A percentile compares a stretch with the other conserved stretches of the same genome.
Conservation (phyloP, 2,329 filamentous ascomycete genomes). For the Aspergillus ochraceus region DNA sequence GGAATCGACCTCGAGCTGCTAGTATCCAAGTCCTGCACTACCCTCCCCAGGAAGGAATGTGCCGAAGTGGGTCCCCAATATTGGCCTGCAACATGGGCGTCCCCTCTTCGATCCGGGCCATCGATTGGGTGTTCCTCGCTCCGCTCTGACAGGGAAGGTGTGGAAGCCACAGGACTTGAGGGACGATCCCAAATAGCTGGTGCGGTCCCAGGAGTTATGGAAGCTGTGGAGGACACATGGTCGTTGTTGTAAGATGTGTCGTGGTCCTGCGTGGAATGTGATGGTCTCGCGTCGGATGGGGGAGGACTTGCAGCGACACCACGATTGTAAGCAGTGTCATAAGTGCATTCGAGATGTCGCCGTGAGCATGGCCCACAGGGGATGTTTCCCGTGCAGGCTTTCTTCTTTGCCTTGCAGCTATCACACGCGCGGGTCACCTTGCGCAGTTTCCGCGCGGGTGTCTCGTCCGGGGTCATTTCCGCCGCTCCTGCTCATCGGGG, state of each 20-base stretch:
- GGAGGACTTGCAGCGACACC: conserved; percentile 21
- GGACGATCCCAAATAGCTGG: too few species aligned
- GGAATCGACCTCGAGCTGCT: conserved; percentile 11
- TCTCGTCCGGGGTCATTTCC: conserved; percentile 20
- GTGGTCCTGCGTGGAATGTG: too few species aligned
- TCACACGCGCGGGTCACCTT: conserved; percentile 28
- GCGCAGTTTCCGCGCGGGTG: conserved; percentile 21
- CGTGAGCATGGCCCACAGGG: conserved; percentile 22
- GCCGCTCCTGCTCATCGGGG: too few species aligned
- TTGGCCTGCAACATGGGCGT: conserved; percentile 17
- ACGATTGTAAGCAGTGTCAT: conserved; percentile 24
- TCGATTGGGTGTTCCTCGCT: not conserved
- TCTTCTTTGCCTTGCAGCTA: conserved; percentile 25
- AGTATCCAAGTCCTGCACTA: conserved; percentile 17
- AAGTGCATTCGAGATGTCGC: conserved; percentile 16
- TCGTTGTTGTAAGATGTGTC: too few species aligned
- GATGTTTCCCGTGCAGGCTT: conserved; percentile 24
- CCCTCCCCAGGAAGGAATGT: conserved; percentile 24
- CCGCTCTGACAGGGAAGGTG: not conserved
- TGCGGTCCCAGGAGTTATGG: too few species aligned
- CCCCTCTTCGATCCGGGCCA: not conserved
- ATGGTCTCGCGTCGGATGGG: not conserved
- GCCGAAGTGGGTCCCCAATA: conserved; percentile 27
- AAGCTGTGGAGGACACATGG: too few species aligned
- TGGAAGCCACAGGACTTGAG: too few species aligned